Evolutionary conservation across 1,284 basidiomycete species (phyloP), one percentile per base, ranked within the genome.

Genomic region (Ganoderma meredithae): DNA sequence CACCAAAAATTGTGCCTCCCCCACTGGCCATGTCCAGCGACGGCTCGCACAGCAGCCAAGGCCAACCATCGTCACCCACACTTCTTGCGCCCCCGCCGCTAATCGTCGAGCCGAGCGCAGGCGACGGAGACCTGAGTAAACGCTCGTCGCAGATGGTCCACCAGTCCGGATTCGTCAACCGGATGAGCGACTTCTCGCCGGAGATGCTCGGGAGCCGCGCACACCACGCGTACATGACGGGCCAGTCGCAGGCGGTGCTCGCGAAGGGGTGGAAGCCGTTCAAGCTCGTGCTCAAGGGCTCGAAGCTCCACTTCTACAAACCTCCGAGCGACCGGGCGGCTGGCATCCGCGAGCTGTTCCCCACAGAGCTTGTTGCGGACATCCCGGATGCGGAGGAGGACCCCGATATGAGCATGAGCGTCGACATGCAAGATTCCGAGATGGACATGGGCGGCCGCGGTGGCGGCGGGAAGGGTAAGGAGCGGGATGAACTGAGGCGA

Each of bases 241-340:
- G 72, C 17, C 68, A 68, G 25, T 65, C 72, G 2, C 71, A 71
- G 12, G 70, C 75, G 13, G 68, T 81, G 2, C 78, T 88, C 3
- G 78, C 85, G 0, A 93, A 91, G 75, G 88, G 87, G 0, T 95
- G 94, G 93, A 95, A 95, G 77, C 87, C 92, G 7, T 94, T 88
- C 81, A 95, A 95, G 79, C 84, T 91, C 47, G 89, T 94, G 70
- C 80, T 95, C 22, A 91, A 93, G 74, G 94, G 93, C 3, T 88
- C 90, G 15, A 95, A 95, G 77, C 74, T 95, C 63, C 90, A 92
- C 77, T 92, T 95, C 73, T 94, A 92, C 77, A 95, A 95, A 75
- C 88, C 92, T 0, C 92, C 94, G 0, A 82, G 84, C 44, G 94
- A 95, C 72, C 82, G 89, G 58, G 81, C 79, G 39, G 80, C 83